phyloP scores from a whole-genome alignment of 768 basidiomycete species.

The Pleurotus salmoneostramineus region DNA sequence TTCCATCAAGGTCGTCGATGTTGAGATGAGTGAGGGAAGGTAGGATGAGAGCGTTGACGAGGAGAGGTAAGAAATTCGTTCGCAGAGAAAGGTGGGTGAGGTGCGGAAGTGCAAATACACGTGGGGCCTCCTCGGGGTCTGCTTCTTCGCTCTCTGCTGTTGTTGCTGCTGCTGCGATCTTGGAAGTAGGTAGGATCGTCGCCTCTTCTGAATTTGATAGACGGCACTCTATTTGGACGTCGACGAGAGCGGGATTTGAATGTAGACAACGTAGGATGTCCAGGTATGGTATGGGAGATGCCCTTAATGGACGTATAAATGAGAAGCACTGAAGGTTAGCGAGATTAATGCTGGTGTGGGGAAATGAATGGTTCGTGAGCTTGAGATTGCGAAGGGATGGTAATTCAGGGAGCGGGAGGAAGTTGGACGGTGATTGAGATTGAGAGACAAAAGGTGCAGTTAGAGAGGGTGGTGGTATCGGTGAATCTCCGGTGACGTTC shows the following conservation, averaged over 20 bases:
- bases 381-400: conserved; percentile 13
- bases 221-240: conserved; percentile 20
- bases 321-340: conserved; percentile 14
- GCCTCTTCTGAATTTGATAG: conserved; percentile 6
- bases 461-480: neutral
- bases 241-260: conserved; percentile 12
- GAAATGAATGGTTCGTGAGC: conserved; percentile 20
- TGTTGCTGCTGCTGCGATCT: conserved; percentile 5
- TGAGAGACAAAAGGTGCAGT: neutral
- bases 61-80: conserved; percentile 26
- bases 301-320: conserved; percentile 18
- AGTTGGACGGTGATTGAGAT: neutral
- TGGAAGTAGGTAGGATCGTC: neutral
- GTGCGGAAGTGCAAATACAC: conserved; percentile 8
- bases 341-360: conserved; percentile 14
- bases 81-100: conserved; percentile 26
- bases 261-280: conserved; percentile 16
- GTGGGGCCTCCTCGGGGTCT: neutral
- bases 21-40: conserved; percentile 24
- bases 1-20: conserved; percentile 32
- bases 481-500: conserved; percentile 4
- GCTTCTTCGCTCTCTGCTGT: neutral
- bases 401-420: conserved; percentile 7
- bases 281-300: conserved; percentile 17
- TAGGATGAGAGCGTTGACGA: conserved; percentile 25